Evolutionary conservation across 2,329 filamentous ascomycete species (phyloP).

Genomic region (Magnaporthiopsis poae): DNA sequence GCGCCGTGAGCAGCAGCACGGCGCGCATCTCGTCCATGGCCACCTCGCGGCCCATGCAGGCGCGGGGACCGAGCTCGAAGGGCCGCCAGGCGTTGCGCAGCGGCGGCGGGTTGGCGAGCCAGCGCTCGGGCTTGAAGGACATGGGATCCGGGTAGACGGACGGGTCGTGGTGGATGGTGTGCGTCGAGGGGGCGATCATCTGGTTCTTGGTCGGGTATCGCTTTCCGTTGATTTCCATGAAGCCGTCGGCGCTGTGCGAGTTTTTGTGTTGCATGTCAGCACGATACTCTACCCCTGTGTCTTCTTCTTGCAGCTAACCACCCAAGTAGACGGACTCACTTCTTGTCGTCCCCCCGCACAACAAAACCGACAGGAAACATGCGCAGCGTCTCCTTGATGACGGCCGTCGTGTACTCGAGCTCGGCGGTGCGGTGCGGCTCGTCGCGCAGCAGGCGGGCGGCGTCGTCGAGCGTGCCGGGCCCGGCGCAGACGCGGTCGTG

Average conservation of each 20-base stretch:
- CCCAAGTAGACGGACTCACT: too few species aligned
- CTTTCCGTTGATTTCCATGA: constrained; percentile 32
- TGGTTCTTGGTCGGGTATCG: constrained; percentile 35
- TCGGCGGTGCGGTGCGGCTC: constrained; percentile 2
- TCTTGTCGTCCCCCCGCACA: constrained; percentile 22
- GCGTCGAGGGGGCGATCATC: constrained; percentile 30
- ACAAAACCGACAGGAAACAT: constrained; percentile 42
- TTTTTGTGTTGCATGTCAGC: too few species aligned
- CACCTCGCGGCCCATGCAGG: constrained; percentile 42
- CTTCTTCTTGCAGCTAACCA: too few species aligned
- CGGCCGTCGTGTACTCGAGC: constrained; percentile 39
- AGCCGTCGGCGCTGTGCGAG: constrained; percentile 24
- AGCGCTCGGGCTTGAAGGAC: constrained; percentile 41
- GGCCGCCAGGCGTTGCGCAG: constrained; percentile 40
- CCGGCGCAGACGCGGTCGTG: constrained; percentile 37
- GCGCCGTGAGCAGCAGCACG: constrained; percentile 10
- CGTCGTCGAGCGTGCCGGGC: constrained; percentile 15
- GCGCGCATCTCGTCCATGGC: constrained; percentile 12
- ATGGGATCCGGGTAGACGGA: constrained; percentile 29
- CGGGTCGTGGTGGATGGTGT: constrained; percentile 28
- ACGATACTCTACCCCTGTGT: too few species aligned
- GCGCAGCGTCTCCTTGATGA: constrained; percentile 46
- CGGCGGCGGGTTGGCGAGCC: constrained; percentile 24
- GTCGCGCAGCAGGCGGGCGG: not conserved
- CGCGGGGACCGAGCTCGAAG: constrained; percentile 44